phyloP scores from a whole-genome alignment of 371 early-diverging fungal genomes.

The Pancytospora philotis region DNA sequence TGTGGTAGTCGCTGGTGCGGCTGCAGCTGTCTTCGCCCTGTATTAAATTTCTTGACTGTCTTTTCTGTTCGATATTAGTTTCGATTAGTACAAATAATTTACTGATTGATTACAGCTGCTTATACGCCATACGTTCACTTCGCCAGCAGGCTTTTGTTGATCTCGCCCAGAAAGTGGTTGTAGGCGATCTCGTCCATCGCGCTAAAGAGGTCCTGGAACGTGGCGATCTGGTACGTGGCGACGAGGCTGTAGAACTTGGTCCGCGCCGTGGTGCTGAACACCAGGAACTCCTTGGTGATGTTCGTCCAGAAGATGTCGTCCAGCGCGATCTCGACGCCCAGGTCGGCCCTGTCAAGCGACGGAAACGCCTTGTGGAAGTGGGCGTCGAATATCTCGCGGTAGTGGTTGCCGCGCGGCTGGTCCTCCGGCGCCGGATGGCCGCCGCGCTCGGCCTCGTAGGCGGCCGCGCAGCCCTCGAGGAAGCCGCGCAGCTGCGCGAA shows the following conservation, averaged over 20 bases:
- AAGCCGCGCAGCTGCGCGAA: background rate
- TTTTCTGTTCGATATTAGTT: no score
- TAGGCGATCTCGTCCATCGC: background rate
- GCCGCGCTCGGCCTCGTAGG: background rate
- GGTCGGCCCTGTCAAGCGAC: background rate
- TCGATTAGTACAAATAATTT: no score
- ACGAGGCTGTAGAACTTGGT: background rate
- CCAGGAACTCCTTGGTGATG: background rate
- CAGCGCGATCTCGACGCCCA: background rate
- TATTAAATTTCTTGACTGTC: no score
- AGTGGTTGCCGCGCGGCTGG: background rate
- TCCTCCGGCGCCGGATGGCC: background rate
- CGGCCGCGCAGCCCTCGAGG: background rate
- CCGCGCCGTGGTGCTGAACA: background rate
- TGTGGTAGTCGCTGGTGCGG: constrained; percentile 4
- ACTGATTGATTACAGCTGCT: no score
- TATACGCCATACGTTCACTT: no score
- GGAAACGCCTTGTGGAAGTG: background rate
- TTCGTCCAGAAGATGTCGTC: constrained; percentile 7
- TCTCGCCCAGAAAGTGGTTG: background rate
- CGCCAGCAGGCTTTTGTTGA: background rate
- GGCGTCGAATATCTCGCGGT: background rate
- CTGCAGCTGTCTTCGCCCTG: background rate
- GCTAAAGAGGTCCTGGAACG: constrained; percentile 6
- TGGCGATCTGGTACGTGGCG: background rate